A percentile compares a stretch with the other conserved stretches of the same genome.
Conservation (phyloP, 225 moss, liverwort and hornwort species). For the Pseudisothecium myosuroides region DNA sequence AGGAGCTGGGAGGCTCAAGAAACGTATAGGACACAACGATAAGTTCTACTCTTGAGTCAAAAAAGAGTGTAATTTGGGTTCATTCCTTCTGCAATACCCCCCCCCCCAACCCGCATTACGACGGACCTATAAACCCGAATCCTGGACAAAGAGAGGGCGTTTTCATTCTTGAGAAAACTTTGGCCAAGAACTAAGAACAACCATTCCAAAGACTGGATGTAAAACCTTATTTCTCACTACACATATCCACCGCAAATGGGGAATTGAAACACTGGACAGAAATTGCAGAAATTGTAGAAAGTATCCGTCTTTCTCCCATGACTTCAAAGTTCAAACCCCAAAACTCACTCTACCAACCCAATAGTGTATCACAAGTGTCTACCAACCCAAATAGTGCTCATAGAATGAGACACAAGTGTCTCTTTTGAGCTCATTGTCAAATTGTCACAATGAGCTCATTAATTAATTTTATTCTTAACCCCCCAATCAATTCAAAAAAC, state of each 20-base stretch:
- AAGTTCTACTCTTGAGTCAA: neutral
- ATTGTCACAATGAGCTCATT: no score
- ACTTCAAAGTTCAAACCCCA: neutral
- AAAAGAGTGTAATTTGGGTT: neutral
- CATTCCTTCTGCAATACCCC: conserved; percentile 14
- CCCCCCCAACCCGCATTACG: no score
- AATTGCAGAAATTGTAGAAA: neutral
- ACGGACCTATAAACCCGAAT: neutral
- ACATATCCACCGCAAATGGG: neutral
- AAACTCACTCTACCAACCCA: neutral
- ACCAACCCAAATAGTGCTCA: no score
- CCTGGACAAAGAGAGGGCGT: neutral
- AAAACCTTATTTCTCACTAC: neutral
- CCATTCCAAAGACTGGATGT: neutral
- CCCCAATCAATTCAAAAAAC: no score
- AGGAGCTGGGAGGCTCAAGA: neutral
- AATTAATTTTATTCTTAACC: no score
- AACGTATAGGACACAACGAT: neutral
- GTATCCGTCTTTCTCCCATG: neutral
- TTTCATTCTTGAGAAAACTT: neutral
- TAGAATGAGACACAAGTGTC: no score
- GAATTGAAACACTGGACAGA: neutral
- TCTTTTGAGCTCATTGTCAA: no score
- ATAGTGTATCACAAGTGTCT: no score
- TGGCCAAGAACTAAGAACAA: neutral